A percentile compares a stretch with the other conserved stretches of the same genome.
phyloP scores from a whole-genome alignment of 208 protist species.

The Trypanosoma mega region DNA sequence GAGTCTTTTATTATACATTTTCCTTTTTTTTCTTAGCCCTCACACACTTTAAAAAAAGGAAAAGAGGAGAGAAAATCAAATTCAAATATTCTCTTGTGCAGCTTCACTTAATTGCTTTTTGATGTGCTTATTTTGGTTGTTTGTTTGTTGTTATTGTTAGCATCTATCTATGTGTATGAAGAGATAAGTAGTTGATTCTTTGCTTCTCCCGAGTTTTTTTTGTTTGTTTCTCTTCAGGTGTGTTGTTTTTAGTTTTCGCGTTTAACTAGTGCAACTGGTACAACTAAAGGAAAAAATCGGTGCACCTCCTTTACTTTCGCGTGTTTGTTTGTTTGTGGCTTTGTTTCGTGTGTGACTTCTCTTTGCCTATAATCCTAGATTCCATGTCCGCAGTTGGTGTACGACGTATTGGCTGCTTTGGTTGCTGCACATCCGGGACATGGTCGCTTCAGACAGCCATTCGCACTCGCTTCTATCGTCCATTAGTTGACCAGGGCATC shows the following conservation, averaged over 20 bases:
- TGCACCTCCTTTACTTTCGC: not conserved
- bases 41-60: too few species aligned
- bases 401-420: constrained; percentile 4
- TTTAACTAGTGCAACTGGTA: too few species aligned
- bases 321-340: not conserved
- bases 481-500: constrained; percentile 76
- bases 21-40: not conserved
- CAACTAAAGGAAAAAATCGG: not conserved
- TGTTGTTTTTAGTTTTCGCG: too few species aligned
- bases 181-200: too few species aligned
- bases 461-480: constrained; percentile 78
- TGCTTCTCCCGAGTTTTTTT: too few species aligned
- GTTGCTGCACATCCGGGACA: not conserved
- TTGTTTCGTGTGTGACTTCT: not conserved
- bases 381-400: not conserved
- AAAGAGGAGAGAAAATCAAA: too few species aligned
- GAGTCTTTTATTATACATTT: constrained; percentile 3
- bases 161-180: too few species aligned
- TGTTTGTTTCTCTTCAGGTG: constrained; percentile 1
- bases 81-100: too few species aligned
- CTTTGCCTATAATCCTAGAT: too few species aligned
- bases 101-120: too few species aligned
- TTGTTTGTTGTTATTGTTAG: too few species aligned
- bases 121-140: too few species aligned
- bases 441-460: constrained; percentile 16